Conservation (phyloP, 208 protist genomes). For the Trypanosoma caninum region DNA sequence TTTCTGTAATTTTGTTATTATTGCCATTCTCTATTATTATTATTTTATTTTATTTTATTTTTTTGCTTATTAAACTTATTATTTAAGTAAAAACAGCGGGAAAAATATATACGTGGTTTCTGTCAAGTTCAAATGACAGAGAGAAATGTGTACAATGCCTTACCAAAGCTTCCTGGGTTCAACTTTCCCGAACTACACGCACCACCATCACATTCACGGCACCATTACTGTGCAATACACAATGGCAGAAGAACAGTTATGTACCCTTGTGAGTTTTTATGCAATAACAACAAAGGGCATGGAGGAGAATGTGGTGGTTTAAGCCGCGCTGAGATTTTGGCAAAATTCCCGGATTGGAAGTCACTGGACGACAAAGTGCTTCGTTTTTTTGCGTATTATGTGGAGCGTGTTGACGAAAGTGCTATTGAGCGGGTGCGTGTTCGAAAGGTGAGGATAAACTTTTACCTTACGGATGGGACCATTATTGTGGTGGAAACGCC, state of each 20-base stretch:
- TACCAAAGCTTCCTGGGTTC: slow-evolving; percentile 82
- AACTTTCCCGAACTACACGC: slow-evolving; percentile 73
- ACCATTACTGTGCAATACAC: slow-evolving; percentile 46
- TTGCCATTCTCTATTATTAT: too few species aligned
- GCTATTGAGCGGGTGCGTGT: slow-evolving; percentile 84
- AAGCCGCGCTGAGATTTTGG: slow-evolving; percentile 50
- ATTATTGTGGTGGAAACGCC: slow-evolving; percentile 92
- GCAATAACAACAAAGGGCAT: not conserved
- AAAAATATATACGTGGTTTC: not conserved
- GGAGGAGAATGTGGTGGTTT: slow-evolving; percentile 59
- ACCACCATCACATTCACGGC: slow-evolving; percentile 46
- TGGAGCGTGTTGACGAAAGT: slow-evolving; percentile 92
- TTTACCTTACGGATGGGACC: slow-evolving; percentile 94
- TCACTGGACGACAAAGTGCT: slow-evolving; percentile 93
- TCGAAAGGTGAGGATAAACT: slow-evolving; percentile 91
- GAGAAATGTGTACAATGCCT: slow-evolving; percentile 78
- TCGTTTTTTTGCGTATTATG: slow-evolving; percentile 95
- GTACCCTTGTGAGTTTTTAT: too few species aligned
- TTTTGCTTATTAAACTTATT: not conserved
- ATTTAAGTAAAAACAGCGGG: not conserved
- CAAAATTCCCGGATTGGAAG: slow-evolving; percentile 82
- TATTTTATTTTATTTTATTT: slow-evolving; percentile 3
- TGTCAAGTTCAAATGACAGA: slow-evolving; percentile 35
- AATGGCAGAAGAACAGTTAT: not conserved
- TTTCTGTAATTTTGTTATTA: too few species aligned